Evolutionary conservation across 169 alveolate genomes (phyloP).

Genomic region (Theileria parva): DNA sequence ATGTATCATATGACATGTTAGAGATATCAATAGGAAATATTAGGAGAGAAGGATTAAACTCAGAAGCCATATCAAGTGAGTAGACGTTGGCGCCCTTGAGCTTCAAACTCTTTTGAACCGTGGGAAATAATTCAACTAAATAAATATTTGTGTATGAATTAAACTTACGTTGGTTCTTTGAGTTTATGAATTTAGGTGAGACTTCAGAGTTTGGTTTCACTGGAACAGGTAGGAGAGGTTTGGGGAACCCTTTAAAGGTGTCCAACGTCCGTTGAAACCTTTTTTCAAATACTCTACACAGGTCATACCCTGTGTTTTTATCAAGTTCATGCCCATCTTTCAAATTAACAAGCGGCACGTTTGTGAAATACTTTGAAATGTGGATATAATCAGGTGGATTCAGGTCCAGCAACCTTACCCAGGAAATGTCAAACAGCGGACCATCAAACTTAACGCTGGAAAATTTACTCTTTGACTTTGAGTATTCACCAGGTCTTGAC

Average conservation of each 20-base stretch:
- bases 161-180: constrained; percentile 11
- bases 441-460: constrained; percentile 68
- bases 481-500: constrained; percentile 71
- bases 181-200: background rate
- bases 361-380: constrained; percentile 54
- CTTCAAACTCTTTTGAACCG: constrained; percentile 9
- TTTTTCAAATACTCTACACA: constrained; percentile 45
- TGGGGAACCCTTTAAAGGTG: background rate
- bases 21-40: constrained; percentile 76
- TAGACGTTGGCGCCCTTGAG: constrained; percentile 16
- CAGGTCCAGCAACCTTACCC: constrained; percentile 72
- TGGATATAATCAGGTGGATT: constrained; percentile 64
- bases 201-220: background rate
- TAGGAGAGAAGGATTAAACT: constrained; percentile 73
- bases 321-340: constrained; percentile 74
- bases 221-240: constrained; percentile 11
- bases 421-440: constrained; percentile 66
- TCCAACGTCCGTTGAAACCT: constrained; percentile 6
- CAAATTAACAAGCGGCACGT: constrained; percentile 64
- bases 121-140: constrained; percentile 8
- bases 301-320: constrained; percentile 29
- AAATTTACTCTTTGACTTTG: constrained; percentile 50
- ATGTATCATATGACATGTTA: constrained; percentile 76
- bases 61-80: constrained; percentile 56
- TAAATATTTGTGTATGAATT: background rate